These are phyloP conservation scores for Aspergillus mulundensis DNA, from an alignment of 495 filamentous ascomycete genomes.

Conservation along the genomic window DNA sequence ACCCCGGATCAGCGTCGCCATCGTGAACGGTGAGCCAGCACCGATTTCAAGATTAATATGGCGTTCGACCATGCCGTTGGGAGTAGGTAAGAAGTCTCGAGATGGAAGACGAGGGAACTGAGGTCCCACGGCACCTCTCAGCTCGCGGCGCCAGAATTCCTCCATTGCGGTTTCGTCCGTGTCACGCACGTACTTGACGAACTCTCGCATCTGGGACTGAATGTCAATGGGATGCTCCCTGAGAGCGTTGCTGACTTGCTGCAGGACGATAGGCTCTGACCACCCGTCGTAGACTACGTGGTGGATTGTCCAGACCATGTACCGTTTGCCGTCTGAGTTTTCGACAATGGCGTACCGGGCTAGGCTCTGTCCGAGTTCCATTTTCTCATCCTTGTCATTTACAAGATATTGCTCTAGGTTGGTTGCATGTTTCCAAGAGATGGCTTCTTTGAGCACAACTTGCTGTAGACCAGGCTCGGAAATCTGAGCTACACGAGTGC, in stretches of 20 bases:
- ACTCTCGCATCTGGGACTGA: conserved; percentile 36
- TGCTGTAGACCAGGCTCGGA: conserved; percentile 53
- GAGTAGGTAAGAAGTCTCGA: conserved; percentile 49
- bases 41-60: conserved; percentile 41
- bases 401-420: conserved; percentile 48
- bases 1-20: conserved; percentile 56
- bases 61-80: conserved; percentile 49
- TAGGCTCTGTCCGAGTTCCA: conserved; percentile 53
- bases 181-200: conserved; percentile 38
- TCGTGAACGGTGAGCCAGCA: conserved; percentile 41
- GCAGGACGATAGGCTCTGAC: conserved; percentile 54
- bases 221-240: conserved; percentile 16
- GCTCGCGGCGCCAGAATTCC: conserved; percentile 42
- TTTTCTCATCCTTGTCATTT: conserved; percentile 40
- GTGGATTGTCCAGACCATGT: conserved; percentile 61
- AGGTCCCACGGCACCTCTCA: conserved; percentile 49
- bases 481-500: conserved; percentile 57
- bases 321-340: conserved; percentile 27
- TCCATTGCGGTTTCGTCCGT: conserved; percentile 32
- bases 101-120: conserved; percentile 57
- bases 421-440: conserved; percentile 37
- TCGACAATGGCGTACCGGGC: conserved; percentile 52
- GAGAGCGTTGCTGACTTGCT: conserved; percentile 45
- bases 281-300: conserved; percentile 69
- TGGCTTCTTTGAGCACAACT: conserved; percentile 47